Base-by-base conservation (phyloP, 441 rosid species). In the Arabidopsis lyrata region DNA sequence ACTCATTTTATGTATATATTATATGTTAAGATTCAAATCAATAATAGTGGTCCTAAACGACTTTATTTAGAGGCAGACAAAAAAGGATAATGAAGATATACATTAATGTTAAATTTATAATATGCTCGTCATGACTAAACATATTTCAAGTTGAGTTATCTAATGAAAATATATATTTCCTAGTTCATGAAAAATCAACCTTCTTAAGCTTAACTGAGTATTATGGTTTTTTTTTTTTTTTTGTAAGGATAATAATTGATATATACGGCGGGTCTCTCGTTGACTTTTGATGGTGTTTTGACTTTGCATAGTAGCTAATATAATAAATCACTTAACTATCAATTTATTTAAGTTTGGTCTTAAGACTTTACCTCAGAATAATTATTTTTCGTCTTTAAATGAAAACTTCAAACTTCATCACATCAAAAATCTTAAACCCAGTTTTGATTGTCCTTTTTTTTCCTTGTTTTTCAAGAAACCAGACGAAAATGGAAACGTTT, bases 121-220 rank as follows among this genome's bases (percentile, higher is more conserved):
- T 27, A 66, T 69, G 49, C 36, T 70, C 14, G 12, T 24, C 31
- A 60, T 59, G 59, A 38, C 24, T 24, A 5, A 44, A 45, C 1
- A 57, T 58, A 70, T n/a, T 69, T n/a, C 59, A 70, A 59, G 74
- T 70, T 47, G 66, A 70, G 15, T 34, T 48, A 52, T 48, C 2
- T 14, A 41, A 9, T 41, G 50, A 14, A 62, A 9, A 62, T 2
- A n/a, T 34, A 50, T 13, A 5, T 13, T 35, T 18, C 13, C 24
- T 18, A 50, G 22, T 36, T 13, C 4, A 29, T 45, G 41, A 31
- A 63, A 47, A 47, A 47, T 2, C 15, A 39, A 24, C 20, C 44
- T 27, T 53, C 38, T 12, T 24, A 39, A 53, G 22, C n/a, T n/a
- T n/a, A n/a, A n/a, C n/a, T 24, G 38, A 38, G 39, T 8, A 45